Evolutionary conservation across 306 rosid genomes (phyloP), one percentile per base, ranked within the genome.

Genomic region (Fragaria nilgerrensis): DNA sequence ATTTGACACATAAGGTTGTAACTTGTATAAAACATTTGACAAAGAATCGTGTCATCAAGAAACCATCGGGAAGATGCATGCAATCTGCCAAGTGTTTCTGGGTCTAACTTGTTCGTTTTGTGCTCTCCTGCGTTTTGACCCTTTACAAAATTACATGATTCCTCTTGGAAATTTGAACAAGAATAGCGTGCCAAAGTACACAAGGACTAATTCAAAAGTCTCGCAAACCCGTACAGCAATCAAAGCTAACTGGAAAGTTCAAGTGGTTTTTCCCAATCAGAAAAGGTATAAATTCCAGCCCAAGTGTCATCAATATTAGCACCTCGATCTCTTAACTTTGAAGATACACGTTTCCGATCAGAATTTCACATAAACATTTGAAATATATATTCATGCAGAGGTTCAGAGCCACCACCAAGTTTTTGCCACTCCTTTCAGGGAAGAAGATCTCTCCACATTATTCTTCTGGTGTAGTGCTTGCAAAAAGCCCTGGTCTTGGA

Each of bases 341-440:
- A 61, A 12, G 67, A 27, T 27, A 61, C 67, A 61, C 20, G 39
- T 14, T 61, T 58, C 10, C 4, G 67, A 27, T 61, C 36, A 59
- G 17, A 59, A 11, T 12, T 19, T 12, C 68, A 27, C 41, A 62
- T 14, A 62, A 13, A 62, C 34, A 62, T 15, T 62, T 59, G 36
- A 25, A 7, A 65, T 25, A 5, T 75, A 17, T 6, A 48, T 20
- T 37, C 32, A 82, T 88, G 75, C 80, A 85, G 81, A 79, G 78
- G 48, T 56, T 74, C 37, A 79, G 89, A 81, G 81, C 82, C 55
- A 12, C 84, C 55, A 37, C 32, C 75, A 76, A 71, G 66, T 52
- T 81, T 7, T 37, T 41, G 58, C 76, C 83, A 32, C 37, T 68
- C 70, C 82, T 85, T 73, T 48, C 76, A 4, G 49, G 74, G 50